phyloP scores from a whole-genome alignment of 1,139 yeast genomes.

The Blastobotrys illinoisensis region DNA sequence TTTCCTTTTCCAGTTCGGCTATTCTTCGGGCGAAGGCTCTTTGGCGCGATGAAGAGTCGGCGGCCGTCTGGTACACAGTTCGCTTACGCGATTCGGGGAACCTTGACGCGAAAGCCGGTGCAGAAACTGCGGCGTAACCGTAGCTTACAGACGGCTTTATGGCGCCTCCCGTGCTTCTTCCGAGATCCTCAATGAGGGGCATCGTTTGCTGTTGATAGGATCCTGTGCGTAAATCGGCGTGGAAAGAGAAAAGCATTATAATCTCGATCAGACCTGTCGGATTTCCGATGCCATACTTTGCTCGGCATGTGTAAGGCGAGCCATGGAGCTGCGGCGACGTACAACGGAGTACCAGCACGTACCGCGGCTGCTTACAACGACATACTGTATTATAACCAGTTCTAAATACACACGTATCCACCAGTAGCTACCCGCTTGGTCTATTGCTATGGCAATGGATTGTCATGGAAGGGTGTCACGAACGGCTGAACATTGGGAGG shows the following conservation, averaged over 20 bases:
- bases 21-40: slow-evolving; percentile 31
- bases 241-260: neutral
- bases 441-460: no score
- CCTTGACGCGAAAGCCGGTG: neutral
- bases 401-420: no score
- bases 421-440: no score
- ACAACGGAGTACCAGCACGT: no score
- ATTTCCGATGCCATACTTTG: no score
- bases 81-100: slow-evolving; percentile 6
- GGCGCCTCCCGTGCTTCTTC: slow-evolving; percentile 4
- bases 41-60: slow-evolving; percentile 27
- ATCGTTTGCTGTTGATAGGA: no score
- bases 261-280: neutral
- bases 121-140: slow-evolving; percentile 4
- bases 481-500: neutral
- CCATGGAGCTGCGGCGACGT: no score
- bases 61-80: slow-evolving; percentile 7
- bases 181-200: slow-evolving; percentile 15
- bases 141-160: slow-evolving; percentile 8
- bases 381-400: no score
- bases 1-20: slow-evolving; percentile 38
- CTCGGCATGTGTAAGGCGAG: no score
- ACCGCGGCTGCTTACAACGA: no score
- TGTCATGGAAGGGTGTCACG: neutral
- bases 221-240: no score